Evolutionary conservation across 1,284 basidiomycete genomes (phyloP), one percentile per base, ranked within the genome.

Genomic region (Tetrapyrgos nigripes): DNA sequence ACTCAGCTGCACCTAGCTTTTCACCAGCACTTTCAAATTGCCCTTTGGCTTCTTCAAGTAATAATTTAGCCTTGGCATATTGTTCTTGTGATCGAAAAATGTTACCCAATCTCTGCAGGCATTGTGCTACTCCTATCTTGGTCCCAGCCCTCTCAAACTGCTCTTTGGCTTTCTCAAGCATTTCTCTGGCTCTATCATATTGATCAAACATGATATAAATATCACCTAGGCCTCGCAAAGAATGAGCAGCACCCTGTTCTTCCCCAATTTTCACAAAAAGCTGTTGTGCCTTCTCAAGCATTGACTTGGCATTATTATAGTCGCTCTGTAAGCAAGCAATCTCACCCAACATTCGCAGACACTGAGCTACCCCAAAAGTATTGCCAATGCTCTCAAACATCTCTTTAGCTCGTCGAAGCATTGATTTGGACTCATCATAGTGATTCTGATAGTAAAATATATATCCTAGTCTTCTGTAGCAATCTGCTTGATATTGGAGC

Each of bases 221-320:
- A 29, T 59, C 58, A 14, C 58, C 54, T 26, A 59, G 50, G 31
- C 54, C 37, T 29, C 50, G 46, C 24, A 56, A 26, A 44, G 48
- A 60, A 24, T 60, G 54, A 14, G 58, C 49, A 6, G 31, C 29
- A 14, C 58, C 58, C 17, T 57, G 44, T 24, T 51, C 23, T 14
- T 60, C 40, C 11, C 47, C 50, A 43, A 57, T 46, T n/a, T 35
- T 46, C 21, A 50, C 53, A 47, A 56, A 60, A 19, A 46, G 47
- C 4, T 24, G 10, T 2, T 50, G 37, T 3, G 58, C 58, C 26
- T 51, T 14, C 24, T 43, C 35, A 28, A 60, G 49, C 24, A 33
- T 43, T 28, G 40, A n/a, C 37, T n/a, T 55, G 27, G 58, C 58
- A 23, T 59, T 54, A 24, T 43, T 21, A 26, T 60, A 57, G 13